Conservation (phyloP, 805 yeast genomes). For the Ogataea populi-albae region DNA sequence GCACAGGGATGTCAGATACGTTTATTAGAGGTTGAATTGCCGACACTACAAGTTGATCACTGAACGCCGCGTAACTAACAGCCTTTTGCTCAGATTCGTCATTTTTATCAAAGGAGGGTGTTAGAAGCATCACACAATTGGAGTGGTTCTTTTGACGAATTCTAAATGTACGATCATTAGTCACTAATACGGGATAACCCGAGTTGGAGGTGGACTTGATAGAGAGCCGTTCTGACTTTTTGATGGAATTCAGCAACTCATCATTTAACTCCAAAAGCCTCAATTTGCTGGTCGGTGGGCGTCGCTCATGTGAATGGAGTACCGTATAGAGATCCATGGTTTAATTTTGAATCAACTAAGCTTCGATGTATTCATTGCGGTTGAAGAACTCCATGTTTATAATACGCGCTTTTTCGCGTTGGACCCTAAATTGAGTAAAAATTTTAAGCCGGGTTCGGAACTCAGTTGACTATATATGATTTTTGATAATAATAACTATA, state of each 20-base stretch:
- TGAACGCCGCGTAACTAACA: slow-evolving; percentile 13
- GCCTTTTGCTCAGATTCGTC: slow-evolving; percentile 1
- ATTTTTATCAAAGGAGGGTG: too few species aligned
- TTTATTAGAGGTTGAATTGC: slow-evolving; percentile 11
- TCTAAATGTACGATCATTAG: slow-evolving; percentile 55
- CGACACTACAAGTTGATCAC: slow-evolving; percentile 13
- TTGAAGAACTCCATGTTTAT: too few species aligned
- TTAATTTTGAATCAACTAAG: too few species aligned
- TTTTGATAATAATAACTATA: too few species aligned
- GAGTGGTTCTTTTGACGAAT: slow-evolving; percentile 83
- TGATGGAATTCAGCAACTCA: slow-evolving; percentile 41
- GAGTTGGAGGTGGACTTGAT: slow-evolving; percentile 19
- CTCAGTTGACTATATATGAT: too few species aligned
- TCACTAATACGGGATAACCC: slow-evolving; percentile 57
- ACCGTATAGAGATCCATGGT: slow-evolving; percentile 29
- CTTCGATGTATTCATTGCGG: too few species aligned
- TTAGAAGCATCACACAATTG: slow-evolving; percentile 67
- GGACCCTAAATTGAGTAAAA: too few species aligned
- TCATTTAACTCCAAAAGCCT: slow-evolving; percentile 53
- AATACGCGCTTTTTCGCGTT: too few species aligned
- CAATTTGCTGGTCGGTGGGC: slow-evolving; percentile 26
- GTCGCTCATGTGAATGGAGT: slow-evolving; percentile 23
- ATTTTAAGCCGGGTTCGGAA: too few species aligned
- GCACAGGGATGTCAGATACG: slow-evolving; percentile 8
- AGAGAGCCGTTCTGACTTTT: slow-evolving; percentile 17